Base-by-base conservation (phyloP, 2,329 filamentous ascomycete species). In the Endoconidiophora polonica region DNA sequence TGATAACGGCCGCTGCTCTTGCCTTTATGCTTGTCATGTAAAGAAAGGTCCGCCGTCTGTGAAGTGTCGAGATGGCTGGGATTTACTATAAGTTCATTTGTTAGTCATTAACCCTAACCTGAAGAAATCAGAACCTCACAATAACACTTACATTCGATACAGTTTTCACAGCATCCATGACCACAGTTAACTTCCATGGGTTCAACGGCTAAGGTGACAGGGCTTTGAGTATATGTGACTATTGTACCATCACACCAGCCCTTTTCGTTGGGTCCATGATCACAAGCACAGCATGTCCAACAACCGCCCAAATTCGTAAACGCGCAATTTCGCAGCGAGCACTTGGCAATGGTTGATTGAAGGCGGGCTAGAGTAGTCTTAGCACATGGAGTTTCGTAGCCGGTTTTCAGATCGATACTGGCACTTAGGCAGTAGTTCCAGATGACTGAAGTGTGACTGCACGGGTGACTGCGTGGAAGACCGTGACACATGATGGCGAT, bases 201-300 rank as follows among this genome's bases (percentile, higher is more conserved):
- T 49, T 69, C 66, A 18, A 60, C 55, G 9, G 58, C 57, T 48
- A 58, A 58, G 1, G 60, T 63, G 9, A 63, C 56, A 5, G 58
- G 53, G 52, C 64, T 65, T 46, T 58, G 59, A 45, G 58, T 51
- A 54, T 61, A 56, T 38, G 59, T 60, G 26, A 55, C 56, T 44
- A 59, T 60, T 10, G 62, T 59, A 54, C 65, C 66, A 7, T 63
- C 65, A 58, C 73, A 77, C 72, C 72, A 76, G 5, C 72, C 73
- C 53, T 66, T 62, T 1, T 60, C 66, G 57, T 77, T 76, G 16
- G 71, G 69, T 0, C 70, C 70, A 38, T 69, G 64, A 2, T 66
- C 62, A 56, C 73, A 77, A 33, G 64, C 57, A 59, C 73, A 77
- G 55, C 73, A 77, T n/a, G 62, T 67, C 73, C 73, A 76, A 26